Percentiles rank a stretch among this genome's conserved stretches.
These are phyloP conservation scores for Setomelanomma holmii DNA, from an alignment of 2,329 filamentous ascomycete genomes.

Conservation along the genomic window DNA sequence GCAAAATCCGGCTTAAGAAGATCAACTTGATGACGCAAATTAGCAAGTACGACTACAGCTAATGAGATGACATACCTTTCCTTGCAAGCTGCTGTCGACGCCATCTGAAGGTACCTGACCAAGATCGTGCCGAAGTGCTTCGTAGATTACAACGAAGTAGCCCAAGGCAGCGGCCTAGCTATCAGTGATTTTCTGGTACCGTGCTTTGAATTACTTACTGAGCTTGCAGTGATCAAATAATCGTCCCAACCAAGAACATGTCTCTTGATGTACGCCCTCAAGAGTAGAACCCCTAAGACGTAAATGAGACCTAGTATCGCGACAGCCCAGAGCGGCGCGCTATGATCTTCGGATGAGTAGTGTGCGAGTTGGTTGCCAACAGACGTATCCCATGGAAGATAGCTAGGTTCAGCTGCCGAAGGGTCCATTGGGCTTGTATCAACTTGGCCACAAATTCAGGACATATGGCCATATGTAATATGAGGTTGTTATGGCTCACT, in stretches of 20 bases:
- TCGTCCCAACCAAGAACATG: slow-evolving; percentile 19
- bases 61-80: background rate
- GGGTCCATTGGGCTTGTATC: background rate
- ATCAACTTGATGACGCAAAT: background rate
- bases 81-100: background rate
- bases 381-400: slow-evolving; percentile 15
- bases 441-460: too few relatives aligned
- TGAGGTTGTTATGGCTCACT: too few relatives aligned
- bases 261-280: slow-evolving; percentile 17
- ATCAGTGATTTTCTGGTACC: background rate
- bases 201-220: slow-evolving; percentile 6
- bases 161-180: background rate
- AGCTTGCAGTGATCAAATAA: slow-evolving; percentile 11
- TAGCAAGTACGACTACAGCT: background rate
- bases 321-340: slow-evolving; percentile 8
- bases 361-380: slow-evolving; percentile 18
- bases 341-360: slow-evolving; percentile 14
- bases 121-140: background rate
- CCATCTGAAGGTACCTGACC: background rate
- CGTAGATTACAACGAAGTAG: background rate
- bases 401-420: background rate
- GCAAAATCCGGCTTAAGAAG: background rate
- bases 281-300: slow-evolving; percentile 5
- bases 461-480: too few relatives aligned
- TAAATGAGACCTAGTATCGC: slow-evolving; percentile 12